Base-by-base conservation (phyloP, 2,329 filamentous ascomycete genomes). In the Coleophoma crateriformis region DNA sequence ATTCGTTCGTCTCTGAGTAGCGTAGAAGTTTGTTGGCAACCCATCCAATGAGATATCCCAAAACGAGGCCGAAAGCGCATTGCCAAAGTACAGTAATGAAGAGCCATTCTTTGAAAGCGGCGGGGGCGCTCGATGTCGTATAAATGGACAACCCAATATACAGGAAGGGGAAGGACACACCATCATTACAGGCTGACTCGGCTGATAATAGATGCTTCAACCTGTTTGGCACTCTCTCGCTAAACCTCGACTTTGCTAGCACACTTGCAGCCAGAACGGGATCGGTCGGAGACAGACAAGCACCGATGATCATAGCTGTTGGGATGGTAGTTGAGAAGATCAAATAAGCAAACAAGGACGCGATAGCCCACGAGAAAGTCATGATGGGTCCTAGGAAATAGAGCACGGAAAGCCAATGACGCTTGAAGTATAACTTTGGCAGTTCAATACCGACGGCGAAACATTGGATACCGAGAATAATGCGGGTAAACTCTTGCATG, bases 391-490 rank as follows among this genome's bases (percentile, higher is more conserved):
- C 58, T 0, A 62, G 51, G 38, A 62, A 56, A 33, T 50, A 61
- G 3, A 63, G 38, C 2, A 62, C 55, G 0, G 57, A 60, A 33
- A 50, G 50, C 61, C 59, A 62, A 52, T 64, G 60, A 19, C 61
- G 33, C 1, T 47, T 47, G 41, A 66, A 65, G 46, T 64, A 65
- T 41, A 52, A 51, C 20, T 63, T 78, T 17, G 84, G 84, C 69
- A 88, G 73, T 67, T 87, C 84, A 65, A 87, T 84, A 7, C 84
- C 84, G 19, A 87, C 79, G 58, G 83, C 83, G 61, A 87, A 87
- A 73, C 84, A 87, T 73, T 87, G 84, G 32, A 87, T 82, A 45
- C 86, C 83, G 38, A 88, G 72, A 47, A 87, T 84, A 49, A 87
- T 82, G 52, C 84, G 78, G n/a, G 84, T 84, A 64, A 84, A 83